phyloP scores from a whole-genome alignment of 805 yeast species.

The Barnettozyma pratensis region DNA sequence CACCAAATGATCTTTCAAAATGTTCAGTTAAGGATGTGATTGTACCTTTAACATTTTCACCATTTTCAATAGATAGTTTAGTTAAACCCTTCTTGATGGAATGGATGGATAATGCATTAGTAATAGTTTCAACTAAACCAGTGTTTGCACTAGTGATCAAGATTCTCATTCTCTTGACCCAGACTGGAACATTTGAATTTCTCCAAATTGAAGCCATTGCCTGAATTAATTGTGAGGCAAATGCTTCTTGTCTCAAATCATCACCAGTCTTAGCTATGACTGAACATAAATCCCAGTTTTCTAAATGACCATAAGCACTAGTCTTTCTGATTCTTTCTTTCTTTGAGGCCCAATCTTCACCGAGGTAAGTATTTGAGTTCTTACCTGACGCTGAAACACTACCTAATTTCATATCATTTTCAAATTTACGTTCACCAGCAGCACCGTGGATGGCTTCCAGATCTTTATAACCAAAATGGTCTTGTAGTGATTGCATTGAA shows the following conservation, averaged over 20 bases:
- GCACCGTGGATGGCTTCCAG: conserved; percentile 52
- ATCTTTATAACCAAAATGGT: conserved; percentile 51
- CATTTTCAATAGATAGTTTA: conserved; percentile 58
- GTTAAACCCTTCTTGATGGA: conserved; percentile 92
- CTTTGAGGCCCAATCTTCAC: conserved; percentile 90
- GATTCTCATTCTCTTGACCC: conserved; percentile 94
- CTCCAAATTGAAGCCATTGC: conserved; percentile 86
- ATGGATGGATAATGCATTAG: conserved; percentile 89
- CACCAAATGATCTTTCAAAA: conserved; percentile 72
- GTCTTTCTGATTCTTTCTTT: conserved; percentile 73
- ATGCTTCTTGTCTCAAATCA: conserved; percentile 94
- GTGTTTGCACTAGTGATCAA: conserved; percentile 85
- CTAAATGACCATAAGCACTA: conserved; percentile 78
- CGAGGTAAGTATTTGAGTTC: conserved; percentile 50
- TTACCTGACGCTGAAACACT: conserved; percentile 42
- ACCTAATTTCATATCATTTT: conserved; percentile 85
- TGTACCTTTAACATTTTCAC: conserved; percentile 64
- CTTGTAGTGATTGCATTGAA: conserved; percentile 73
- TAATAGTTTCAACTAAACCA: conserved; percentile 93
- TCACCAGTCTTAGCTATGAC: conserved; percentile 96
- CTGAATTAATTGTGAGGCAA: conserved; percentile 91
- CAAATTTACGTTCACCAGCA: conserved; percentile 88
- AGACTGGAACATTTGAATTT: conserved; percentile 58
- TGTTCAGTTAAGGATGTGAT: conserved; percentile 76
- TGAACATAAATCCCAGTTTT: conserved; percentile 92